Evolutionary conservation across 371 early-diverging fungal species (phyloP).

Genomic region (Mortierella sp.): DNA sequence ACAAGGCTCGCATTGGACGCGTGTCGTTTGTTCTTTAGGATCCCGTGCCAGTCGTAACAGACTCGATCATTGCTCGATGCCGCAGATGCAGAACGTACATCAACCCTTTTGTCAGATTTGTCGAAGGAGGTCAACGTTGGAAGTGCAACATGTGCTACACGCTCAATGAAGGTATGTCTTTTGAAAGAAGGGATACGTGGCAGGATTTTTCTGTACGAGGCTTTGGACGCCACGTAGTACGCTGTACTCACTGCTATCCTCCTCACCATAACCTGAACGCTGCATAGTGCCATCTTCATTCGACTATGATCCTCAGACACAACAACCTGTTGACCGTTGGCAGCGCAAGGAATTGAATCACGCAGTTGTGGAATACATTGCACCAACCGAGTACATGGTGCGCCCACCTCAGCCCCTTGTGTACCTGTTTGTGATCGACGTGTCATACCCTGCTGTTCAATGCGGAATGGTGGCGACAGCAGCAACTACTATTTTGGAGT

Average conservation of each 20-base stretch:
- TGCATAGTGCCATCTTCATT: conserved; percentile 88
- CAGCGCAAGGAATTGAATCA: conserved; percentile 88
- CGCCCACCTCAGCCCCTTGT: conserved; percentile 96
- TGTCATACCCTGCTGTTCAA: conserved; percentile 87
- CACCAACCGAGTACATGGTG: conserved; percentile 95
- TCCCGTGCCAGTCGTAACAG: conserved; percentile 85
- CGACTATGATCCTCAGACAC: conserved; percentile 88
- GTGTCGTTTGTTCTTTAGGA: conserved; percentile 52
- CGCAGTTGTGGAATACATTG: conserved; percentile 92
- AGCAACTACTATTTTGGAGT: conserved; percentile 82
- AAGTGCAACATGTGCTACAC: conserved; percentile 95
- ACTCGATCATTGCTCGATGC: conserved; percentile 91
- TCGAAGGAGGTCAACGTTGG: conserved; percentile 95
- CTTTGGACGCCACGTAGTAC: too few species aligned
- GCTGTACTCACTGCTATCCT: too few species aligned
- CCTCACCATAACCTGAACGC: too few species aligned
- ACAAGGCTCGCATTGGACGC: too few species aligned
- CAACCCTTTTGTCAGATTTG: conserved; percentile 94
- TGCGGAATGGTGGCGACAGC: conserved; percentile 80
- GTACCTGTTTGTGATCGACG: conserved; percentile 93
- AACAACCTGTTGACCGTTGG: conserved; percentile 86
- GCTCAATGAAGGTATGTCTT: conserved; percentile 81
- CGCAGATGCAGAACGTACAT: conserved; percentile 95
- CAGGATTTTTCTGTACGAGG: too few species aligned
- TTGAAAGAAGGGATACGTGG: too few species aligned